Base-by-base conservation (phyloP, 257 asterid genomes). In the Solanum lycopersicoides region DNA sequence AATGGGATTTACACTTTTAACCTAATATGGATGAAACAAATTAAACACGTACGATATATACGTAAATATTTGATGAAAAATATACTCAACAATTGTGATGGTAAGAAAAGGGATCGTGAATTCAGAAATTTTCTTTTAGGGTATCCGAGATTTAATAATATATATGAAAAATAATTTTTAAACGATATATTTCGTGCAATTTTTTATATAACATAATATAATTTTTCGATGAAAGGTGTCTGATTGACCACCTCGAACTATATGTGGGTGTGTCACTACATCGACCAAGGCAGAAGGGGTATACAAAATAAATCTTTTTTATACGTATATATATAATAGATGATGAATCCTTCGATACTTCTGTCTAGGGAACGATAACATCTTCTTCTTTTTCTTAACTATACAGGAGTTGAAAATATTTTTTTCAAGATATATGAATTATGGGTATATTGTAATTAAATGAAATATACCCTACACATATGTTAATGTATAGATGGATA, bases 291-390 rank as follows among this genome's bases (percentile, higher is more conserved):
- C 0, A 9, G 63, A 53, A 18, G 63, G n/a, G n/a, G 63, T 53
- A 53, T 53, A 18, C 63, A 53, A 53, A 18, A 68, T 71, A 4
- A 69, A 3, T 1, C 6, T 7, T 34, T 32, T 2, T 25, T 15
- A 50, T 71, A 2, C 9, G 0, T 72, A 0, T 34, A 34, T 71
- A 16, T 16, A 30, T 68, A 71, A 14, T 71, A 72, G 45, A 9
- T 34, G 79, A 72, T 72, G 8, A 72, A 72, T 69, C 20, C 7
- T 30, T 1, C 3, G 0, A 30, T 69, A 23, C n/a, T 53, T 53
- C 2, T 0, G 0, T 56, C n/a, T 56, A 18, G n/a, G 0, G 9
- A 53, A 53, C 23, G 4, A 56, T 18, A 18, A 56, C 11, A 1
- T 18, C n/a, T 1, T 53, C 0, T 47, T 45, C 0, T 45, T 45